Evolutionary conservation across 2,329 filamentous ascomycete genomes (phyloP), one percentile per base, ranked within the genome.

Genomic region (Talaromyces pinophilus): DNA sequence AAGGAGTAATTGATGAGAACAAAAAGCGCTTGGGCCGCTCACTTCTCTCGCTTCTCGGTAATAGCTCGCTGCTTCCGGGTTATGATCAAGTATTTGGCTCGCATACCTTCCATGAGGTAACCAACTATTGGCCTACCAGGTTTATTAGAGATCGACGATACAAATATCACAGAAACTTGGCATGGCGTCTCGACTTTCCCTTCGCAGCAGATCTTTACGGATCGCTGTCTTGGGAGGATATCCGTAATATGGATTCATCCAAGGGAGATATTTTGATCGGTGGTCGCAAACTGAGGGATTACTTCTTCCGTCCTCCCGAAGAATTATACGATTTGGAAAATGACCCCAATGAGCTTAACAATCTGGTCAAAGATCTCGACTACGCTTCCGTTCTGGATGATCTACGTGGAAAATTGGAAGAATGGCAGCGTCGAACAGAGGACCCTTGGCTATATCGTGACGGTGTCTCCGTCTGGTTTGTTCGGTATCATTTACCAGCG

Each of bases 141-240:
- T 81, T 78, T 68, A 72, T 84, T 40, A 78, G 82, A 22, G 78
- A 73, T 3, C 70, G 70, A 0, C 72, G 73, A 2, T 83, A 77
- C 75, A 85, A 85, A 69, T 84, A 84, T 68, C 83, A 85, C 69
- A 79, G 83, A n/a, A 85, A 85, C 57, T 73, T 84, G 0, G 80
- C 80, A 11, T 84, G 81, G 81, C 74, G 77, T 2, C 77, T 85
- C 0, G 82, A 84, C 66, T 84, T 85, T 64, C 80, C 82, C 1
- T 82, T 85, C 59, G 78, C 81, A 0, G 76, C 76, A 17, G 83
- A 84, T 68, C 72, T 85, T 0, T 84, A 84, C 65, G 79, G 73
- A 1, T 78, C 74, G 0, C 70, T 83, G 7, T 76, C 77, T 0
- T 84, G 78, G 72, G 82, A 85, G 19, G 81, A 76, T 0, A 78